Percentiles rank a stretch among this genome's conserved stretches.
Conservation (phyloP, 2,329 filamentous ascomycete species). For the Pestalotiopsis sp. region DNA sequence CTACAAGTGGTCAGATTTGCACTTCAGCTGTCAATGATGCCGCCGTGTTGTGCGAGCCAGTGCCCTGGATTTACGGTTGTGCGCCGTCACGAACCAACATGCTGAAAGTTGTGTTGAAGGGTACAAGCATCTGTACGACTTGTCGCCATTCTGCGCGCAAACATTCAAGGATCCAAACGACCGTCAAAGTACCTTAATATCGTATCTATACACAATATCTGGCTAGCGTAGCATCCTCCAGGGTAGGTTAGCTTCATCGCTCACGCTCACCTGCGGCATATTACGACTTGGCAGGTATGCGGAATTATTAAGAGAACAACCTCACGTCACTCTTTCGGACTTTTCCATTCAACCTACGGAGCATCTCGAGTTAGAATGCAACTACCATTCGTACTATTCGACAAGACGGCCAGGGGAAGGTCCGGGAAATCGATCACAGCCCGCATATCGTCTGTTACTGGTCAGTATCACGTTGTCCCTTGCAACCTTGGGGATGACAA, state of each 20-base stretch:
- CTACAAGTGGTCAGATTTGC: background rate
- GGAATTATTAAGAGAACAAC: background rate
- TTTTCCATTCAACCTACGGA: background rate
- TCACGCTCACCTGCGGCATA: background rate
- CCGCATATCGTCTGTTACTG: background rate
- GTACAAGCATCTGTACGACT: constrained; percentile 3
- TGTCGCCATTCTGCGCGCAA: background rate
- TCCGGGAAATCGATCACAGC: background rate
- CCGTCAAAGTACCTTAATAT: background rate
- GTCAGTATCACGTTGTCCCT: background rate
- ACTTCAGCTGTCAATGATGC: constrained; percentile 8
- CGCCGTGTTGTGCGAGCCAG: constrained; percentile 4
- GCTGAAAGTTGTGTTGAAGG: constrained; percentile 2
- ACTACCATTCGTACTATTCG: background rate
- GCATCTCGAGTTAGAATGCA: background rate
- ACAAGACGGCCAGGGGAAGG: background rate
- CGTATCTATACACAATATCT: background rate
- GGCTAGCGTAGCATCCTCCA: background rate
- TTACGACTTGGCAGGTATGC: background rate
- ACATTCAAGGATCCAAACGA: background rate
- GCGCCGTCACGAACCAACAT: constrained; percentile 6
- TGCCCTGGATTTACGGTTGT: background rate
- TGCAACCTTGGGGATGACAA: background rate
- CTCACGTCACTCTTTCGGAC: background rate
- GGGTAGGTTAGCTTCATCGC: background rate